Conservation (phyloP, 2,329 filamentous ascomycete genomes). For the Chrysoporthe cubensis region DNA sequence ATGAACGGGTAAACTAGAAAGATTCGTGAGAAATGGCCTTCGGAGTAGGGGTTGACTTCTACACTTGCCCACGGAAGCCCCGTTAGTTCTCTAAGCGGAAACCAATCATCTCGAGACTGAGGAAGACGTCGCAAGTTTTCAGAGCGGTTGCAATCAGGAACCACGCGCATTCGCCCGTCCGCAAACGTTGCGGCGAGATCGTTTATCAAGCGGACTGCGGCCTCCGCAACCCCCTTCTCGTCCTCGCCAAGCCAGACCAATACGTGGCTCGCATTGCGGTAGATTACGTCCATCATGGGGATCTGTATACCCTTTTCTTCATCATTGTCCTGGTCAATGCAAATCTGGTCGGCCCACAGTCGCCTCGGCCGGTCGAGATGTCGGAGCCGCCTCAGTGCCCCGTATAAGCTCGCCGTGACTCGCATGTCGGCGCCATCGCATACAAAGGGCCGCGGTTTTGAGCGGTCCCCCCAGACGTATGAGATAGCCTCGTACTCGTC, state of each 20-base stretch:
- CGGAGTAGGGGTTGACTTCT: neutral
- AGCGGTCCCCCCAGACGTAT: neutral
- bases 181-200: neutral
- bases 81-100: neutral
- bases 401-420: neutral
- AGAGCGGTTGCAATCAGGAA: neutral
- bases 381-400: neutral
- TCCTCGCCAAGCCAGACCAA: neutral
- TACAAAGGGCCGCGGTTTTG: neutral
- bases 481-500: neutral
- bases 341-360: neutral
- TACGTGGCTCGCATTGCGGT: neutral
- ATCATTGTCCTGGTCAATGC: neutral
- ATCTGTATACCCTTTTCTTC: neutral
- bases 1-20: neutral
- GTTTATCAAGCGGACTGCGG: neutral
- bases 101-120: neutral
- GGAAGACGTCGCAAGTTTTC: neutral
- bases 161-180: neutral
- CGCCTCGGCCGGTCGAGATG: neutral
- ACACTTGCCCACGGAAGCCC: neutral
- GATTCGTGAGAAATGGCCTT: neutral
- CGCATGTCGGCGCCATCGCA: neutral
- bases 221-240: neutral
- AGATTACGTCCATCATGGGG: neutral